Evolutionary conservation across 495 filamentous ascomycete species (phyloP), one percentile per base, ranked within the genome.

Genomic region (Aspergillus haitiensis): DNA sequence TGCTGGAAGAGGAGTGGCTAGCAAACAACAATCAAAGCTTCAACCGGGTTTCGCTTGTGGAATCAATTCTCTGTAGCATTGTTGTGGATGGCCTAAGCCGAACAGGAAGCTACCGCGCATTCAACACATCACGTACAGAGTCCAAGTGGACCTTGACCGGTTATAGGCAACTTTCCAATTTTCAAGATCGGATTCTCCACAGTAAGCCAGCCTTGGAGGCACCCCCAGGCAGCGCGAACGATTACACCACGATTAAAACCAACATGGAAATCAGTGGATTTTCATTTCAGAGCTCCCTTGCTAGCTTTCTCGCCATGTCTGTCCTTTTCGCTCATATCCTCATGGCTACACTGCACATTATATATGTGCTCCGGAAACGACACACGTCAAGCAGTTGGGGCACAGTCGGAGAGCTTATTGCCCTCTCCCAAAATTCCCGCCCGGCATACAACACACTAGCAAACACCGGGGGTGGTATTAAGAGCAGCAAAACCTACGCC

Each of bases 41-140:
- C 33, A 33, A 62, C 12, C 40, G 39, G 33, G 21, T 56, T 16
- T 45, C 52, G 16, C 48, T 62, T 2, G n/a, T 65, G 6, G 55
- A 61, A 34, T 37, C 60, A 15, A 50, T 65, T 6, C 45, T 65
- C 9, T 56, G 59, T 15, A 62, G 54, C 36, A 46, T 60, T 7
- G 31, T 64, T 36, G 39, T 54, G 3, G 60, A 66, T 49, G 64
- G 64, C 11, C 56, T 66, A 6, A 59, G 55, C 50, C 37, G 64
- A 34, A 48, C 47, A 15, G 56, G 55, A 31, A 56, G 54, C 18
- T 18, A 59, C 13, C 48, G 52, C 11, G 52, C 52, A 15, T 63
- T 62, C 50, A 60, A 63, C 39, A 66, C 49, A 2, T 31, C 54
- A 12, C 49, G 44, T 7, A 12, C 36, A 21, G 18, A 8, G 0